Base-by-base conservation (phyloP, 2,329 filamentous ascomycete species). In the Escovopsis sp. region DNA sequence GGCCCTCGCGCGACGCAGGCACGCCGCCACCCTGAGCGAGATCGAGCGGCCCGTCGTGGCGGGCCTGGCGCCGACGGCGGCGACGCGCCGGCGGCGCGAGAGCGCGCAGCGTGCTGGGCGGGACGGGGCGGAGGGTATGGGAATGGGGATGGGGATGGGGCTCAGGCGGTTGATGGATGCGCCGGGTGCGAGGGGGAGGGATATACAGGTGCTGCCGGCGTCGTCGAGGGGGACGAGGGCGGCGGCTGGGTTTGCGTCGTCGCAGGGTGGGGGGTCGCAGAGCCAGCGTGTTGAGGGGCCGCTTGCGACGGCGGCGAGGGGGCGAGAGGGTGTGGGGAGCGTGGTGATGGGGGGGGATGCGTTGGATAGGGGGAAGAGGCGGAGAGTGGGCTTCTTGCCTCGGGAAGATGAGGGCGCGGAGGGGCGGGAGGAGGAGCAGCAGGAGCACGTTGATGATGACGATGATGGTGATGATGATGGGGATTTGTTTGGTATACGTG, bases 21-120 rank as follows among this genome's bases (percentile, higher is more conserved):
- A 78, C 48, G 69, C 69, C 1, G 66, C 67, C 18, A 59, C 65
- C 9, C 73, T 75, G 45, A 60, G 55, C 18, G 59, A 64, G 44
- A 70, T 76, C 39, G 67, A 71, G 34, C 63, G 72, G 7, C 73
- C 72, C 2, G 67, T 73, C 9, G 62, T 70, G 0, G 64, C 42
- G 12, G 35, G 32, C 15, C 15, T 63, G 1, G 53, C 53, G 26
- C 58, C 50, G n/a, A 60, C 59, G 5, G 30, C 44, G 7, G 44
- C 54, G 12, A 50, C 55, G 1, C 50, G 47, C 8, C 47, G 51
- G 33, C 51, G 55, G 3, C 47, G 44, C 9, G 54, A 49, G 8
- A 47, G 42, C 2, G 46, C 40, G 4, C 48, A 30, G 28, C 23
- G 23, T 23, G 23, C 4, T 6, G 6, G 23, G 23, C 59, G 59